Conservation (phyloP, 208 protist genomes). For the Trypanosomatidae sp. region DNA sequence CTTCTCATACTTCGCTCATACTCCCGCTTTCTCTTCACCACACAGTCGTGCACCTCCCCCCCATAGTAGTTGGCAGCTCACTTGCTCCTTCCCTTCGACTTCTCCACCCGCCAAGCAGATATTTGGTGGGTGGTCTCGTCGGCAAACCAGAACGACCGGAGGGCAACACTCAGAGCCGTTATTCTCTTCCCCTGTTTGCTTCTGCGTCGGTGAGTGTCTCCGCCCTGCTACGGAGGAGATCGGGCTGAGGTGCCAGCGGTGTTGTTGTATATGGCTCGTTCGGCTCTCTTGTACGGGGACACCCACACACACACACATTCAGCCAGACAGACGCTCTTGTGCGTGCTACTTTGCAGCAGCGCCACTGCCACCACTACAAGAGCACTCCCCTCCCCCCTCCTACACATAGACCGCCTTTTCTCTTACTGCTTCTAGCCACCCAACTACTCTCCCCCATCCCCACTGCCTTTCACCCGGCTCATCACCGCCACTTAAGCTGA, state of each 20-base stretch:
- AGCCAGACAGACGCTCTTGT: too few relatives aligned
- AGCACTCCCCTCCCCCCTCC: neutral
- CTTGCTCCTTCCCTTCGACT: neutral
- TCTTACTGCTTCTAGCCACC: neutral
- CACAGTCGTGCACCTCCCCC: neutral
- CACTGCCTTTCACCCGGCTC: neutral
- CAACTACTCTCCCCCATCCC: slow-evolving; percentile 4
- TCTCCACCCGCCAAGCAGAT: neutral
- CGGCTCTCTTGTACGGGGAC: neutral
- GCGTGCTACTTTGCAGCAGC: neutral
- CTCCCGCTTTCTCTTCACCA: neutral
- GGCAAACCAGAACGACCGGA: neutral
- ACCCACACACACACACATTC: neutral
- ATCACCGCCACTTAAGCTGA: neutral
- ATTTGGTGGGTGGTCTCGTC: neutral
- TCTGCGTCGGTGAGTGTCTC: neutral
- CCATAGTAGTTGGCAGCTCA: neutral
- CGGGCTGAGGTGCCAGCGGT: neutral
- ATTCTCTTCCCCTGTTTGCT: neutral
- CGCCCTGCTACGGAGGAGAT: neutral
- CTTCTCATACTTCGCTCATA: neutral
- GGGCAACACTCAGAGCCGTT: neutral
- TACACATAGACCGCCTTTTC: neutral
- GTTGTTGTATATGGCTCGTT: neutral
- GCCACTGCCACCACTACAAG: neutral